phyloP scores from a whole-genome alignment of 306 rosid genomes.

The Vigna hirtella region DNA sequence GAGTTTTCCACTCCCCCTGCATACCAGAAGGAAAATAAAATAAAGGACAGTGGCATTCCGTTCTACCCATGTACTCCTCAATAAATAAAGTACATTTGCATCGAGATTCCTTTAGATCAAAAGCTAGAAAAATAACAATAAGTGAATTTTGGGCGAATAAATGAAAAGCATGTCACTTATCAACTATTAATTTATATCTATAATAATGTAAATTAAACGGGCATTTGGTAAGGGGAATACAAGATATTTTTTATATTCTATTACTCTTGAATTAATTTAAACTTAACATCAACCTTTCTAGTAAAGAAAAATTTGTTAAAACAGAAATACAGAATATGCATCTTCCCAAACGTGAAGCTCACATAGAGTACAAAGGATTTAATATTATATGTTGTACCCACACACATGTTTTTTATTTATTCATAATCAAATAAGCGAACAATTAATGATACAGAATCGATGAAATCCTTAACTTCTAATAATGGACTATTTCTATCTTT shows the following conservation, averaged over 20 bases:
- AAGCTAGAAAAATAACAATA: background rate
- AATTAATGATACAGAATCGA: background rate
- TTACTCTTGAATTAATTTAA: background rate
- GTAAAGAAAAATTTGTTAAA: background rate
- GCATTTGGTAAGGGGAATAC: background rate
- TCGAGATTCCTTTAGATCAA: background rate
- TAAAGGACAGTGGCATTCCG: background rate
- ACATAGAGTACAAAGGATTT: background rate
- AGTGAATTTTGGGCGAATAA: background rate
- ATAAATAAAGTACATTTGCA: background rate
- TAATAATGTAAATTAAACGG: background rate
- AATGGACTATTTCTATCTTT: background rate
- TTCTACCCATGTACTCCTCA: slow-evolving; percentile 3
- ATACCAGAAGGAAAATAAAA: no score
- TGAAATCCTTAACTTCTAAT: background rate
- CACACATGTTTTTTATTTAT: background rate
- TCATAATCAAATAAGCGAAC: background rate
- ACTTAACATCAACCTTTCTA: background rate
- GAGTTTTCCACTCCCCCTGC: background rate
- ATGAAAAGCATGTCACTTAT: background rate
- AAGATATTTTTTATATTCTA: background rate
- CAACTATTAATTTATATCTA: background rate
- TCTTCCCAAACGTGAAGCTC: background rate
- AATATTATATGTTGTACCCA: background rate
- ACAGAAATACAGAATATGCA: background rate